phyloP scores from a whole-genome alignment of 768 basidiomycete species.

The Termitomyces sp. region DNA sequence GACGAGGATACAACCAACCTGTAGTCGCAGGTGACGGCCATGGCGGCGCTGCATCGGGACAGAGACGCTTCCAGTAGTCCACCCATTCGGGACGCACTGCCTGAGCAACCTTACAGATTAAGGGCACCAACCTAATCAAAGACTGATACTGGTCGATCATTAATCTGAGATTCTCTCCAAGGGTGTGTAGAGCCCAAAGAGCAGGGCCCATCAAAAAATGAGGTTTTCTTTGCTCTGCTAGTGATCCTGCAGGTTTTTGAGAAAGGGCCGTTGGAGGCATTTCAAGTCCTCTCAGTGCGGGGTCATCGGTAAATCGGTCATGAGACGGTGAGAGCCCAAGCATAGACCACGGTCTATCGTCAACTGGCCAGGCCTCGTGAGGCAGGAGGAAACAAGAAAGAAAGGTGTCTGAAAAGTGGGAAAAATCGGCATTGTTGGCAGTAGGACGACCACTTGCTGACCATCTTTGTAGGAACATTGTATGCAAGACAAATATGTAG shows the following conservation, averaged over 20 bases:
- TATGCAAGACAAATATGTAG: constrained; percentile 53
- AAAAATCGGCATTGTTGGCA: constrained; percentile 50
- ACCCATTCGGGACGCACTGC: constrained; percentile 81
- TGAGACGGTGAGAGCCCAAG: constrained; percentile 43
- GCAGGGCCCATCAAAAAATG: constrained; percentile 52
- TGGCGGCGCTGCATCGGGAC: constrained; percentile 53
- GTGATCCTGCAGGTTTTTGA: constrained; percentile 10
- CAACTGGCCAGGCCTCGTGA: constrained; percentile 15
- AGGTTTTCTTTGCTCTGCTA: constrained; percentile 24
- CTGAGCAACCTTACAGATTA: constrained; percentile 61
- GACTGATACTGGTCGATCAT: constrained; percentile 51
- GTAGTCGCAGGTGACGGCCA: constrained; percentile 54
- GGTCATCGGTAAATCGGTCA: constrained; percentile 55
- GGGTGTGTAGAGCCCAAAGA: constrained; percentile 73
- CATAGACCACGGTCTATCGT: constrained; percentile 41
- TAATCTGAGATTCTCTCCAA: constrained; percentile 70
- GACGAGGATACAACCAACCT: constrained; percentile 29
- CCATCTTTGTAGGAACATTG: constrained; percentile 57
- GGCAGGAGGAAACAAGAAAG: constrained; percentile 41
- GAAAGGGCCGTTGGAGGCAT: constrained; percentile 23
- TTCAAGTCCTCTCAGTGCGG: constrained; percentile 44
- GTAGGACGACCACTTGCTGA: constrained; percentile 38
- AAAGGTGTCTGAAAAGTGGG: constrained; percentile 52
- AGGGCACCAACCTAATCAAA: constrained; percentile 53
- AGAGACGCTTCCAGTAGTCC: constrained; percentile 88